phyloP scores from a whole-genome alignment of 257 asterid genomes.

The Lithospermum erythrorhizon region DNA sequence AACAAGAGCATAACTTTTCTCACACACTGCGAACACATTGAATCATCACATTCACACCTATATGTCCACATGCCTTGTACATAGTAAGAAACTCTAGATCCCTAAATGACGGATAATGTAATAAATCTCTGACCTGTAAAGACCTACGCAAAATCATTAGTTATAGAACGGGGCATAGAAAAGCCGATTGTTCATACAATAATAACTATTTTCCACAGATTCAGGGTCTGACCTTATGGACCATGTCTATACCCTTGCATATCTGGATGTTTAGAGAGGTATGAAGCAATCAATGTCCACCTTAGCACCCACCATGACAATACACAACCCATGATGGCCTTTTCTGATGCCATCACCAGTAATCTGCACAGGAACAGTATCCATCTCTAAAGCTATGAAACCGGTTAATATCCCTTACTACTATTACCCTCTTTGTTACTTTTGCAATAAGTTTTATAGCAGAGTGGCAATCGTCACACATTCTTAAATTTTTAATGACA shows the following conservation, averaged over 20 bases:
- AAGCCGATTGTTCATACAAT: not conserved
- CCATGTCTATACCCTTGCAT: not conserved
- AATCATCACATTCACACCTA: not conserved
- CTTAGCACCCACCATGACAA: not conserved
- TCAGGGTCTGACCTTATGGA: not conserved
- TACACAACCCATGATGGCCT: not conserved
- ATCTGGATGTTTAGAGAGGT: not conserved
- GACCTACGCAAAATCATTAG: not conserved
- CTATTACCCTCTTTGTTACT: slow-evolving; percentile 43
- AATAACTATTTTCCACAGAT: not conserved
- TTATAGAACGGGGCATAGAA: not conserved
- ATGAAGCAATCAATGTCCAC: not conserved
- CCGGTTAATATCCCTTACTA: slow-evolving; percentile 63
- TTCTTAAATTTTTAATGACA: slow-evolving; percentile 61
- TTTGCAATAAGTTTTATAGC: slow-evolving; percentile 51
- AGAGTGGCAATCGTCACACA: slow-evolving; percentile 87
- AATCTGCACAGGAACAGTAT: slow-evolving; percentile 65
- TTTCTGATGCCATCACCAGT: slow-evolving; percentile 34
- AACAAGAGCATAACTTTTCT: not conserved
- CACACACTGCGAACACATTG: not conserved
- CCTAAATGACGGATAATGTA: not conserved
- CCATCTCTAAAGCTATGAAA: slow-evolving; percentile 61
- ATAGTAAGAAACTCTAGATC: not conserved
- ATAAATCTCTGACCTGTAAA: not conserved
- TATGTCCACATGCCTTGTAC: not conserved